These are phyloP conservation scores for Phalaenopsis hybrid DNA, from an alignment of 116 monocot species.

Conservation along the genomic window DNA sequence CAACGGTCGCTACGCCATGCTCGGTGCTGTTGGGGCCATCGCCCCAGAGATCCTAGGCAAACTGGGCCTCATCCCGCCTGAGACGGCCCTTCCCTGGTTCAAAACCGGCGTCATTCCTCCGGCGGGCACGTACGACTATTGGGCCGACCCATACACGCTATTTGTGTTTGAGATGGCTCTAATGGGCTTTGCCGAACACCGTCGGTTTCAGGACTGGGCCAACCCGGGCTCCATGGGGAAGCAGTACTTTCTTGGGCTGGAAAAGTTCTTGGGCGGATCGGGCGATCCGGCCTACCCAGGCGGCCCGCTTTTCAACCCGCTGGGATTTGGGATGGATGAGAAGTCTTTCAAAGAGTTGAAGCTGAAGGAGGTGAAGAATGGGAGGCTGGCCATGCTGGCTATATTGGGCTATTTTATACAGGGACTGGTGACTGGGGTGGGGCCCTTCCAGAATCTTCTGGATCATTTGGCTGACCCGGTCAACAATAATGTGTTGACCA, in stretches of 20 bases:
- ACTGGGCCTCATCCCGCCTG: constrained; percentile 59
- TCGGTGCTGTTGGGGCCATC: constrained; percentile 57
- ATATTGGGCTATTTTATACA: constrained; percentile 72
- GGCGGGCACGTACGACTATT: constrained; percentile 87
- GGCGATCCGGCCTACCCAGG: constrained; percentile 85
- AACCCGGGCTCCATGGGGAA: constrained; percentile 88
- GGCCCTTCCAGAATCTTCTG: constrained; percentile 76
- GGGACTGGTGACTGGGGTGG: constrained; percentile 70
- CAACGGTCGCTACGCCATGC: constrained; percentile 86
- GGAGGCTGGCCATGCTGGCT: constrained; percentile 88
- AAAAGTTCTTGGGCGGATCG: constrained; percentile 74
- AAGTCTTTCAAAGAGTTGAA: constrained; percentile 81
- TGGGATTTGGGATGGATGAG: constrained; percentile 88
- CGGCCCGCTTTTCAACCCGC: constrained; percentile 84
- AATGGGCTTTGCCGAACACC: constrained; percentile 94
- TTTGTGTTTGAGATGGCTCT: constrained; percentile 85
- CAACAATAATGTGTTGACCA: constrained; percentile 81
- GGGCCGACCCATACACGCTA: constrained; percentile 86
- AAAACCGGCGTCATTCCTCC: constrained; percentile 83
- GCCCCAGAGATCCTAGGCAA: constrained; percentile 82
- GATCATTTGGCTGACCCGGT: constrained; percentile 79
- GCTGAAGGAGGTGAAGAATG: constrained; percentile 95
- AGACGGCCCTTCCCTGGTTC: constrained; percentile 94
- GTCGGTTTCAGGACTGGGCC: constrained; percentile 83
- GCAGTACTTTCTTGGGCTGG: constrained; percentile 84